phyloP scores from a whole-genome alignment of 805 yeast species.

The Nakazawaea populi region DNA sequence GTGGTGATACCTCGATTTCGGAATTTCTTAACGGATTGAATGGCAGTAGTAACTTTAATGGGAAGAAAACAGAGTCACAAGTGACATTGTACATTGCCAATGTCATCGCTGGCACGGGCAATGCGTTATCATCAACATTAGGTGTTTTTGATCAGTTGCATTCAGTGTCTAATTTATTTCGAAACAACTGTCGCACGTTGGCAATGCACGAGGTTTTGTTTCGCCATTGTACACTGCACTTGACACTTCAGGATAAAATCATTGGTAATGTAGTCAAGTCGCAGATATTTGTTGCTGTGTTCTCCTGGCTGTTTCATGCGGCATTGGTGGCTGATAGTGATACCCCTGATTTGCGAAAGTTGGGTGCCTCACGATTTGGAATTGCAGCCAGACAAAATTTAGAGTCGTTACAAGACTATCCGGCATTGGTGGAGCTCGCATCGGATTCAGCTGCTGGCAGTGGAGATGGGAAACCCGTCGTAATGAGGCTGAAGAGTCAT shows the following conservation, averaged over 20 bases:
- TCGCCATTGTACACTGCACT: slow-evolving; percentile 13
- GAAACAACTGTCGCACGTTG: slow-evolving; percentile 25
- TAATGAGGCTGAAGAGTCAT: slow-evolving; percentile 21
- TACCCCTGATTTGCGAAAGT: slow-evolving; percentile 53
- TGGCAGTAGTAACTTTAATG: slow-evolving; percentile 14
- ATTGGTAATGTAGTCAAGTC: slow-evolving; percentile 12
- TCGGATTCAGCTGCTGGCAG: background rate
- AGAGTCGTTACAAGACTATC: slow-evolving; percentile 41
- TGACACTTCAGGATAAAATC: slow-evolving; percentile 17
- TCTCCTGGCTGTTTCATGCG: slow-evolving; percentile 86
- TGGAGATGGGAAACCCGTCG: background rate
- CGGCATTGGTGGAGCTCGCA: slow-evolving; percentile 27
- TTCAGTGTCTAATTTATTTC: slow-evolving; percentile 32
- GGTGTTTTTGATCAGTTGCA: slow-evolving; percentile 30
- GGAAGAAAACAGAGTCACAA: background rate
- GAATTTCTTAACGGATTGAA: slow-evolving; percentile 57
- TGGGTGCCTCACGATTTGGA: slow-evolving; percentile 63
- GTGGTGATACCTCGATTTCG: slow-evolving; percentile 83
- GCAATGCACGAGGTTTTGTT: slow-evolving; percentile 33
- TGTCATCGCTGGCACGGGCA: slow-evolving; percentile 84
- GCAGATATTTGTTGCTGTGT: slow-evolving; percentile 47
- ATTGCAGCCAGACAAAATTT: slow-evolving; percentile 60
- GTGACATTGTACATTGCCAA: slow-evolving; percentile 21
- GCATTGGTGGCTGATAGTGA: slow-evolving; percentile 79
- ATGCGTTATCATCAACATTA: slow-evolving; percentile 66